Percentiles rank a stretch among this genome's conserved stretches.
Evolutionary conservation across 2,329 filamentous ascomycete genomes (phyloP).

Genomic region (Trichoderma atrobrunneum): DNA sequence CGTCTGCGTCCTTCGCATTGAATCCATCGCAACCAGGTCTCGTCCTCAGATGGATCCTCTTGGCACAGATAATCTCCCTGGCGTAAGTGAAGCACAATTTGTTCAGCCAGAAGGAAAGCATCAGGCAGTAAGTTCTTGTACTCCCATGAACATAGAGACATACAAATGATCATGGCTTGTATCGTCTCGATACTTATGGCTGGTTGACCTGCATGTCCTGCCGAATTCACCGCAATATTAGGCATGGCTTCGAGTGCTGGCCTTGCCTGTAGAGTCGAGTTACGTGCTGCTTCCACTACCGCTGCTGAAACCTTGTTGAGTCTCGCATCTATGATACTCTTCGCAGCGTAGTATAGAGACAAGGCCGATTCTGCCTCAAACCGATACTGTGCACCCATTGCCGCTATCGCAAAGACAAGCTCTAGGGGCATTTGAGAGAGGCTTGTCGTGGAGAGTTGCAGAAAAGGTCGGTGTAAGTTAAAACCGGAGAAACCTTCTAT

Average conservation of each 20-base stretch:
- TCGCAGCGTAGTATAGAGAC: constrained; percentile 6
- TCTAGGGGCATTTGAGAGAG: not conserved
- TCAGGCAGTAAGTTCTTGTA: constrained; percentile 2
- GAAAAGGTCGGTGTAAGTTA: constrained; percentile 2
- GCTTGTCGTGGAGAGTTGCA: not conserved
- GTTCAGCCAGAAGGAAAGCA: not conserved
- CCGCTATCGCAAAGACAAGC: constrained; percentile 1
- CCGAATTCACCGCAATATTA: not conserved
- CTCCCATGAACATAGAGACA: constrained; percentile 11
- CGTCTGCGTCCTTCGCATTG: not conserved
- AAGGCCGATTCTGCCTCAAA: constrained; percentile 6
- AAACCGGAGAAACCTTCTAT: constrained; percentile 3
- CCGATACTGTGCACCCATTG: constrained; percentile 9
- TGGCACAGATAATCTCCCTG: not conserved
- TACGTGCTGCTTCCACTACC: not conserved
- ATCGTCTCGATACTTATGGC: not conserved
- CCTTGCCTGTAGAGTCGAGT: not conserved
- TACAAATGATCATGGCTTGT: constrained; percentile 12
- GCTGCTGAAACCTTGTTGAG: not conserved
- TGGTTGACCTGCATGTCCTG: not conserved
- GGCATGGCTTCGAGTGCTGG: not conserved
- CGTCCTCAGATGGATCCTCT: not conserved
- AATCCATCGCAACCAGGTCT: not conserved
- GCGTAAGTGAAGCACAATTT: not conserved
- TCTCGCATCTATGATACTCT: not conserved